Evolutionary conservation across 2,329 filamentous ascomycete species (phyloP), one percentile per base, ranked within the genome.

Genomic region (Fusarium guadeloupense): DNA sequence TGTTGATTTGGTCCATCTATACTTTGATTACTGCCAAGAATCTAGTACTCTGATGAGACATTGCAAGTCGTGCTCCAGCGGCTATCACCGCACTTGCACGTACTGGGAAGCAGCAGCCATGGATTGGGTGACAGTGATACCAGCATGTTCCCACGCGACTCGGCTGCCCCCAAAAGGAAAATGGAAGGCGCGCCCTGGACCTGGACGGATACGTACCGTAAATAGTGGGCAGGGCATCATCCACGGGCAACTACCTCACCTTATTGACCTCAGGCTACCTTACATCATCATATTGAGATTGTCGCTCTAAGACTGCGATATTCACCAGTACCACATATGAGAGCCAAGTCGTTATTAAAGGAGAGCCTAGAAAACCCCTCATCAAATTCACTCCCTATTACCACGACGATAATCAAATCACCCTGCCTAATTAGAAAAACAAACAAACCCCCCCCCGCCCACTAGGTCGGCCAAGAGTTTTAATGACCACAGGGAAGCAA

Each of bases 391-490:
- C 30, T 56, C 44, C 23, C 28, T 33, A 16, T 25, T 51, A 14
- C 12, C 16, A 30, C 23, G 16, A 21, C 26, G 30, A 37, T 31
- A 46, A 62, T 30, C 44, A 59, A 46, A 31, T 43, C 44, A 52
- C 34, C 54, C 56, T 59, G 41, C 54, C 54, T 59, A 43, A 59
- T 54, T 54, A 46, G 43, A 51, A 55, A 51, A 57, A 52, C 54
- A 64, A 64, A 61, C 50, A 64, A 54, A n/a, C n/a, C n/a, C 20
- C 39, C 34, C 40, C 62, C 46, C 45, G 50, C 35, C 60, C 55
- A 45, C 55, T 64, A 61, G 41, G 34, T 40, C 26, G 20, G 61
- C 61, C 61, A 64, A 64, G 60, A 56, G 50, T 64, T 56, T 64
- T 38, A 54, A 61, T 41, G 31, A 34, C 55, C 40, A 64, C 10